phyloP scores from a whole-genome alignment of 2,329 filamentous ascomycete genomes.

The Hymenotorrendiella dingleyae region DNA sequence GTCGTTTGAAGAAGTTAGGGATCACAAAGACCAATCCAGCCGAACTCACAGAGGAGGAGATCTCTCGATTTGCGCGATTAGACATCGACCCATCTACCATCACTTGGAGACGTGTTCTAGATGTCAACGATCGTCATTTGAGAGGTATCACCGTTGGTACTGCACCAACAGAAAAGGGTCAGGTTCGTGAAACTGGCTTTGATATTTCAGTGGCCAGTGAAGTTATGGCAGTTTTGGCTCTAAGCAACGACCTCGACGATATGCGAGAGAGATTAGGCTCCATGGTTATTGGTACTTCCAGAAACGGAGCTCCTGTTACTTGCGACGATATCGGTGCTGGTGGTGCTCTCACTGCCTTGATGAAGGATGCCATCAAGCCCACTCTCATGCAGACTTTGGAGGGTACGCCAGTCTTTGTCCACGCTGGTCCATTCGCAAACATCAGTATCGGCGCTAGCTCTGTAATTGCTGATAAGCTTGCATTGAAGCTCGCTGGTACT shows the following conservation, averaged over 20 bases:
- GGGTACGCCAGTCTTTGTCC: conserved; percentile 94
- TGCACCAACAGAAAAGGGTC: conserved; percentile 84
- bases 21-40: conserved; percentile 93
- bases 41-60: conserved; percentile 85
- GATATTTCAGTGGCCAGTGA: conserved; percentile 97
- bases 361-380: conserved; percentile 98
- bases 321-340: conserved; percentile 93
- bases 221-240: conserved; percentile 95
- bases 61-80: conserved; percentile 79
- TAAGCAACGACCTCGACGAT: conserved; percentile 81
- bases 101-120: conserved; percentile 91
- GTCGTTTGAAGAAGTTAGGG: conserved; percentile 87
- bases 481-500: conserved; percentile 90
- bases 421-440: conserved; percentile 96
- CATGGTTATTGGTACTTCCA: conserved; percentile 92
- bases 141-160: conserved; percentile 84
- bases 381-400: conserved; percentile 98
- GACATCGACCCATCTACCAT: conserved; percentile 97
- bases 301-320: conserved; percentile 81
- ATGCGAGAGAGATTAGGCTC: conserved; percentile 89
- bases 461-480: conserved; percentile 89
- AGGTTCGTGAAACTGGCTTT: conserved; percentile 84
- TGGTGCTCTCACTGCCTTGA: conserved; percentile 85
- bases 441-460: conserved; percentile 97
- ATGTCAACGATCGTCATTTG: conserved; percentile 94